Percentiles rank a stretch among this genome's conserved stretches.
Conservation (phyloP, 106 monocot species). For the Dendrobium nobile region DNA sequence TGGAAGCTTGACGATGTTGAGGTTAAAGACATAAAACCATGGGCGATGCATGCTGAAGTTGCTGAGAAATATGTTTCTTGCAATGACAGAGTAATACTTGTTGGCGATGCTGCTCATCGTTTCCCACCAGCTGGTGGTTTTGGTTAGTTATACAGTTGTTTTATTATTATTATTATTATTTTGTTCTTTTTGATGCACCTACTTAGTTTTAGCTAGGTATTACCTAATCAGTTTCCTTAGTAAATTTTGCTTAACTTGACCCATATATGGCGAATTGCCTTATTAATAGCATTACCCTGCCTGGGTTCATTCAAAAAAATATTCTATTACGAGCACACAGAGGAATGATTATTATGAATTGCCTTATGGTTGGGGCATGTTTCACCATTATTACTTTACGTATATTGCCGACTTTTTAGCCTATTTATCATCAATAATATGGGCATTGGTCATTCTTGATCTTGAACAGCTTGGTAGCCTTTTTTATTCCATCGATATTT, state of each 20-base stretch:
- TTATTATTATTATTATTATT: not conserved
- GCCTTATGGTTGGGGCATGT: not conserved
- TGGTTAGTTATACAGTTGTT: conserved; percentile 33
- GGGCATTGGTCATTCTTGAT: not conserved
- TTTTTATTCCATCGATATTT: not conserved
- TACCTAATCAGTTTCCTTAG: not conserved
- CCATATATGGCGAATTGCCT: not conserved
- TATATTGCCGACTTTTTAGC: not conserved
- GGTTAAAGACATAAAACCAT: conserved; percentile 86
- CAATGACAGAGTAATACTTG: conserved; percentile 70
- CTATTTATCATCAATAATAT: not conserved
- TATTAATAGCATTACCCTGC: not conserved
- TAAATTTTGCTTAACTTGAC: not conserved
- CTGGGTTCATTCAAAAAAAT: not conserved
- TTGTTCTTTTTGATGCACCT: not conserved
- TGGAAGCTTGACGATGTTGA: conserved; percentile 52
- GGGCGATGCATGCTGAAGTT: conserved; percentile 99
- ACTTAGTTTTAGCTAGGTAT: not conserved
- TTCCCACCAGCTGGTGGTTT: conserved; percentile 99
- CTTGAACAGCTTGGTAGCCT: not conserved
- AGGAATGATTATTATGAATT: not conserved
- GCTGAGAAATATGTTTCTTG: conserved; percentile 70
- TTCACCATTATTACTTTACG: not conserved
- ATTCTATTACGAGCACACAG: not conserved
- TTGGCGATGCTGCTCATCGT: conserved; percentile 90